Evolutionary conservation across 1,139 yeast genomes (phyloP).

Genomic region (Protomyces lactucae-debilis): DNA sequence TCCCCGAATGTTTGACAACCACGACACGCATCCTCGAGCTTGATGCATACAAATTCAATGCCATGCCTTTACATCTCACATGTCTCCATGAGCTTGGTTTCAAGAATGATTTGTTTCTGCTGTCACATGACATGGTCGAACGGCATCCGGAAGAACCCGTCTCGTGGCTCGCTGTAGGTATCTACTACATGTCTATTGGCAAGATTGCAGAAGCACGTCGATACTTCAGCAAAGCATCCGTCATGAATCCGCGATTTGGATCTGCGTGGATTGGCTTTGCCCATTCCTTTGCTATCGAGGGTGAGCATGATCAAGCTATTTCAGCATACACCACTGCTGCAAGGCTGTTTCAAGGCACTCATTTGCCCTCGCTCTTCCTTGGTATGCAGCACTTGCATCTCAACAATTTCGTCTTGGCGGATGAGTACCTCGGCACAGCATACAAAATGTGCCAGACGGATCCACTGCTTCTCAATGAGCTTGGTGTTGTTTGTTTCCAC

Average conservation of each 20-base stretch:
- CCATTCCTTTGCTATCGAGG: slow-evolving; percentile 94
- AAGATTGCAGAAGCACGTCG: slow-evolving; percentile 78
- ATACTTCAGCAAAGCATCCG: slow-evolving; percentile 83
- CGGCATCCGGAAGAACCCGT: slow-evolving; percentile 74
- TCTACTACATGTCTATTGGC: slow-evolving; percentile 72
- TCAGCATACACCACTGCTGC: slow-evolving; percentile 97
- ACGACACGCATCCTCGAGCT: slow-evolving; percentile 55
- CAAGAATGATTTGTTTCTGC: slow-evolving; percentile 69
- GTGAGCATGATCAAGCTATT: slow-evolving; percentile 97
- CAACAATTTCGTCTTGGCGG: slow-evolving; percentile 75
- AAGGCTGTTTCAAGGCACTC: slow-evolving; percentile 88
- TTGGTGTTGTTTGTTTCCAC: slow-evolving; percentile 86
- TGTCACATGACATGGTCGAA: slow-evolving; percentile 84
- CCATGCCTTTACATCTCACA: slow-evolving; percentile 74
- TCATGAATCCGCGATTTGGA: slow-evolving; percentile 83
- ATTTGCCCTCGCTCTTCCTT: slow-evolving; percentile 78
- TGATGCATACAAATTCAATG: slow-evolving; percentile 68
- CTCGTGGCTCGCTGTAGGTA: slow-evolving; percentile 91
- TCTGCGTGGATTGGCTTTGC: slow-evolving; percentile 99
- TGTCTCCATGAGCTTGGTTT: slow-evolving; percentile 83
- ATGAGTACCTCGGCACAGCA: slow-evolving; percentile 75
- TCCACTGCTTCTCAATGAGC: slow-evolving; percentile 81
- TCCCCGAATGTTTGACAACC: slow-evolving; percentile 65
- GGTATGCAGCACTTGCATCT: slow-evolving; percentile 96
- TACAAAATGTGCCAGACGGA: slow-evolving; percentile 75